A percentile compares a stretch with the other conserved stretches of the same genome.
Conservation (phyloP, 2,329 filamentous ascomycete genomes). For the Colletotrichum euphorbiae region DNA sequence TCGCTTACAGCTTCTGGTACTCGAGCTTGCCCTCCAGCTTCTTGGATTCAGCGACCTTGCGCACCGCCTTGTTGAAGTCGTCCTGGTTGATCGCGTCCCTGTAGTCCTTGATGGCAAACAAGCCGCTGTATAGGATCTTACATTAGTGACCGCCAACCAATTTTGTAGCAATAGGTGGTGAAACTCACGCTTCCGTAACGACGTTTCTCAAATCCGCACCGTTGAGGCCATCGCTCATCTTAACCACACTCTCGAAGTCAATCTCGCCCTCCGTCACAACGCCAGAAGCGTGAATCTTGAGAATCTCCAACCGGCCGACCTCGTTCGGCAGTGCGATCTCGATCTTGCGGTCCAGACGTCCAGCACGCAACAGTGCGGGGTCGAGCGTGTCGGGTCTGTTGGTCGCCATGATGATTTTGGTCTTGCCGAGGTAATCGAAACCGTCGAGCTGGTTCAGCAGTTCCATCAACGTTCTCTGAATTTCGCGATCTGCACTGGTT, state of each 20-base stretch:
- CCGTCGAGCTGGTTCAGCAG: conserved; percentile 98
- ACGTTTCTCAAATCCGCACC: conserved; percentile 98
- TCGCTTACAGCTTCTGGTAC: conserved; percentile 85
- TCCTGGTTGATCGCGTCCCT: conserved; percentile 96
- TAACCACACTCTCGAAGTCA: conserved; percentile 98
- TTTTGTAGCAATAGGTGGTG: neutral
- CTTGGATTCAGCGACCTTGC: conserved; percentile 97
- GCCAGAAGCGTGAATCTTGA: conserved; percentile 94
- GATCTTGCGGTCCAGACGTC: conserved; percentile 95
- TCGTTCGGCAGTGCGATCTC: conserved; percentile 98
- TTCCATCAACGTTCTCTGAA: conserved; percentile 98
- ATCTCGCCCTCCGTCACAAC: conserved; percentile 94
- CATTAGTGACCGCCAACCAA: conserved; percentile 44
- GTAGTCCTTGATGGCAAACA: conserved; percentile 99
- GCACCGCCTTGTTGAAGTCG: conserved; percentile 98
- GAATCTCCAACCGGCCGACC: conserved; percentile 93
- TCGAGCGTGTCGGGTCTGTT: conserved; percentile 97
- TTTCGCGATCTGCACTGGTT: conserved; percentile 96
- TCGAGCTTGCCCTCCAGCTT: conserved; percentile 98
- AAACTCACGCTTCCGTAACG: conserved; percentile 93
- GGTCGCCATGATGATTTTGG: conserved; percentile 99
- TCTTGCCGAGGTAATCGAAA: conserved; percentile 99
- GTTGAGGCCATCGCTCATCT: conserved; percentile 99
- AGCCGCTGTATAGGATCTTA: conserved; percentile 68
- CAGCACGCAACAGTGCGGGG: conserved; percentile 90